Evolutionary conservation across 768 basidiomycete genomes (phyloP), one percentile per base, ranked within the genome.

Genomic region (Leccinum subgranulosum): DNA sequence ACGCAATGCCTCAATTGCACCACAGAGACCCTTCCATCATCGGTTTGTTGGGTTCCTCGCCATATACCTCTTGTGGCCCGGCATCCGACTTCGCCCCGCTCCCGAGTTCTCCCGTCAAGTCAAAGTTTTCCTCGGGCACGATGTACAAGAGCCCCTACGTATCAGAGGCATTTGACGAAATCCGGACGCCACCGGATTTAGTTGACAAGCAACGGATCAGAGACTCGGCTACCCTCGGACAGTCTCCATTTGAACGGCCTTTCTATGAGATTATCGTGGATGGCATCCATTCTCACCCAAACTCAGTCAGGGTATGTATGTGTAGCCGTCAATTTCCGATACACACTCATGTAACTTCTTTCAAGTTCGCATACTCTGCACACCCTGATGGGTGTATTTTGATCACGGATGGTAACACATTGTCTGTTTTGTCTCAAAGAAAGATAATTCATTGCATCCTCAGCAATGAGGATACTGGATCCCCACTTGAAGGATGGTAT

Each of bases 1-100:
- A 96, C 63, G 91, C 92, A 7, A 94, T 94, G 92, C 90, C 90
- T 14, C 90, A 89, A 64, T 73, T 92, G 39, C 89, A 95, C 69
- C 93, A 96, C 69, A 83, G 94, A 33, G 92, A 94, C 69, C 93
- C 94, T 11, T 90, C 90, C 11, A 92, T 95, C 66, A 92, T 95
- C 55, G 94, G 94, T 27, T 80, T 95, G 8, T 74, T 96, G 53
- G 92, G 92, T 27, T 83, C 91, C 41, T 87, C 87, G 14, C 88
- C 87, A 2, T 80, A 84, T 66, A 73, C 84, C 36, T 78, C 79
- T 23, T 75, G 78, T 6, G 72, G 72, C 0, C 70, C 75, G 53
- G 73, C 77, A 3, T 73, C 75, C 15, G 63, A 64, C 53, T 55
- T 66, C 53, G 62, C 67, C n/a, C 64, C 64, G 23, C 57, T 71